These are phyloP conservation scores for Apiotrichum veenhuisii DNA, from an alignment of 1,284 basidiomycete genomes.

Conservation along the genomic window DNA sequence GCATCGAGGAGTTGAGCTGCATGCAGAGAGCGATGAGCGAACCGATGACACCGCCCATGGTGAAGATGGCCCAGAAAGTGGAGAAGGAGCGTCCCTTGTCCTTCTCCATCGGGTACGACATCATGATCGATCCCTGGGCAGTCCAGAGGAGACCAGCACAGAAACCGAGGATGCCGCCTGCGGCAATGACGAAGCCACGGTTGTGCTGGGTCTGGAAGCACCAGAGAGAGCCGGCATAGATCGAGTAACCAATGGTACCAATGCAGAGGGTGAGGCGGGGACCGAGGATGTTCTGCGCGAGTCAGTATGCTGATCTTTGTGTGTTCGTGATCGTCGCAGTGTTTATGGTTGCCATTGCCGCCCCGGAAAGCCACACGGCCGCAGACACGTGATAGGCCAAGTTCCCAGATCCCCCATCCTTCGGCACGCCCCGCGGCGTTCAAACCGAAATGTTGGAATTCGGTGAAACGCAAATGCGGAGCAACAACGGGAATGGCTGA, in stretches of 20 bases:
- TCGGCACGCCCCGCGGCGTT: no score
- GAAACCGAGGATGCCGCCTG: conserved; percentile 51
- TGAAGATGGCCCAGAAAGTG: conserved; percentile 53
- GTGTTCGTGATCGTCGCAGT: not conserved
- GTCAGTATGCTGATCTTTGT: not conserved
- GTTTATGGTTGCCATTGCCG: no score
- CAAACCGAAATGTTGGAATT: no score
- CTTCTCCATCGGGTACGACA: conserved; percentile 51
- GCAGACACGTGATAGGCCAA: no score
- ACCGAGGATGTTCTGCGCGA: conserved; percentile 47
- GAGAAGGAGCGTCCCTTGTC: conserved; percentile 52
- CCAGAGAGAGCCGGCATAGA: conserved; percentile 38
- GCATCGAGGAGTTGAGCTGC: conserved; percentile 29
- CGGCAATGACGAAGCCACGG: conserved; percentile 46
- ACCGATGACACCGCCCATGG: conserved; percentile 52
- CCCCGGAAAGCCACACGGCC: no score
- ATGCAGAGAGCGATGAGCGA: conserved; percentile 51
- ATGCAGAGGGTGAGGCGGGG: conserved; percentile 50
- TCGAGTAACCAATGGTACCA: conserved; percentile 46
- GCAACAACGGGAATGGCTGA: no score
- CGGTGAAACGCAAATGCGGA: no score
- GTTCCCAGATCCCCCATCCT: no score
- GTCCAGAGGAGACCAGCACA: conserved; percentile 37
- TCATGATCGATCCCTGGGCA: conserved; percentile 52
- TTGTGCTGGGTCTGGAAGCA: conserved; percentile 13